These are phyloP conservation scores for Alnus glutinosa DNA, from an alignment of 306 rosid genomes.

Conservation along the genomic window DNA sequence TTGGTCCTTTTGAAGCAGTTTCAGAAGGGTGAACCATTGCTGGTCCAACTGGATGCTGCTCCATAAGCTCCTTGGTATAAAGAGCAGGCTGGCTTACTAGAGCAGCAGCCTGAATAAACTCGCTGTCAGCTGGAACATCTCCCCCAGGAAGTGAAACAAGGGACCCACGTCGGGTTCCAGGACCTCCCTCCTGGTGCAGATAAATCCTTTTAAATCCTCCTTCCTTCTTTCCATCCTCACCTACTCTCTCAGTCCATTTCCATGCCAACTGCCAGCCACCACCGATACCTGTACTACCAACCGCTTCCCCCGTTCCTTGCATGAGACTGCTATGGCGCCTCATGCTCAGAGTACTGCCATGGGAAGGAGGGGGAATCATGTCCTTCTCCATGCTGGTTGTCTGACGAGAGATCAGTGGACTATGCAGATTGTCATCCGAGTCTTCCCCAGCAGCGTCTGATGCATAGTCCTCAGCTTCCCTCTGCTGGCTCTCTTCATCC, in stretches of 20 bases:
- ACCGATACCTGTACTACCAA: slow-evolving; percentile 78
- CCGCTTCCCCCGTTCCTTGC: slow-evolving; percentile 75
- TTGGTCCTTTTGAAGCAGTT: slow-evolving; percentile 59
- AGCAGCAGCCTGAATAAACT: slow-evolving; percentile 83
- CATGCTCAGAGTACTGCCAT: slow-evolving; percentile 69
- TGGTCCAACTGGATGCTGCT: slow-evolving; percentile 64
- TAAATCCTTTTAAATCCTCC: slow-evolving; percentile 84
- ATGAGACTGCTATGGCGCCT: slow-evolving; percentile 77
- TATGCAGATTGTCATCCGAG: slow-evolving; percentile 79
- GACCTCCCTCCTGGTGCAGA: slow-evolving; percentile 72
- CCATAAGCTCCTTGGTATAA: slow-evolving; percentile 62
- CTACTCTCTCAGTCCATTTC: slow-evolving; percentile 84
- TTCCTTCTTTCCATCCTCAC: slow-evolving; percentile 60
- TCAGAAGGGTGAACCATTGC: slow-evolving; percentile 87
- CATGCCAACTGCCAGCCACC: slow-evolving; percentile 98
- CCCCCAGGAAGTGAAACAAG: slow-evolving; percentile 68
- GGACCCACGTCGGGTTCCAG: slow-evolving; percentile 76
- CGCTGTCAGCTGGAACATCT: slow-evolving; percentile 58
- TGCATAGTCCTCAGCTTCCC: slow-evolving; percentile 64
- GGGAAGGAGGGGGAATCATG: slow-evolving; percentile 65
- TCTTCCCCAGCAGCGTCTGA: slow-evolving; percentile 67
- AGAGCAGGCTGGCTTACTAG: slow-evolving; percentile 94
- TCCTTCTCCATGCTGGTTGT: slow-evolving; percentile 83
- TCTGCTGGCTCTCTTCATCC: slow-evolving; percentile 85
- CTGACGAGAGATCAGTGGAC: slow-evolving; percentile 89